phyloP scores from a whole-genome alignment of 305 asterid species.

The Fraxinus xanthoxyloides region DNA sequence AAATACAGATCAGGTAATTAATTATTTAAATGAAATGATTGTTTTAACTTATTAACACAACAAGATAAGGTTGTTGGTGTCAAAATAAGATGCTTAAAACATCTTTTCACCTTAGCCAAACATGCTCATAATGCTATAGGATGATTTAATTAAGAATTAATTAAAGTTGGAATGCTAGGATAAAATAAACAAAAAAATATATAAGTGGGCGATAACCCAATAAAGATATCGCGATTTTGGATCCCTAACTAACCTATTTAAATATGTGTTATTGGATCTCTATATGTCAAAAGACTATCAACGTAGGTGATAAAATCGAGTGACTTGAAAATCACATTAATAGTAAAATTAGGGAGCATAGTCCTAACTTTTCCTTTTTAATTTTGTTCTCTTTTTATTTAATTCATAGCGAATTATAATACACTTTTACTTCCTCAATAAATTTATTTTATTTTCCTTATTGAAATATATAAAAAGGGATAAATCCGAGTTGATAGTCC shows the following conservation, averaged over 20 bases:
- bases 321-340: neutral
- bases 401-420: neutral
- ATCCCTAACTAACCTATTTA: neutral
- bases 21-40: neutral
- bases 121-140: neutral
- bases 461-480: too few relatives aligned
- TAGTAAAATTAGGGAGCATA: neutral
- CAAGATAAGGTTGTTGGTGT: neutral
- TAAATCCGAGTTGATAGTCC: too few relatives aligned
- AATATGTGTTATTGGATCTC: neutral
- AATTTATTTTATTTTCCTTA: too few relatives aligned
- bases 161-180: neutral
- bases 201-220: neutral
- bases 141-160: neutral
- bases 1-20: neutral
- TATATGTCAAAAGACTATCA: neutral
- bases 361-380: neutral
- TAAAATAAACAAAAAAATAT: neutral
- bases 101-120: neutral
- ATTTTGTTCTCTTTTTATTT: neutral
- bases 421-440: neutral
- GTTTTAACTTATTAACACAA: neutral
- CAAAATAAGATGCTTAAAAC: neutral
- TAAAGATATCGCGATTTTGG: neutral
- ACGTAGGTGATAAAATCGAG: neutral